Evolutionary conservation across 2,329 filamentous ascomycete species (phyloP).

Genomic region (Hypocrella siamensis): DNA sequence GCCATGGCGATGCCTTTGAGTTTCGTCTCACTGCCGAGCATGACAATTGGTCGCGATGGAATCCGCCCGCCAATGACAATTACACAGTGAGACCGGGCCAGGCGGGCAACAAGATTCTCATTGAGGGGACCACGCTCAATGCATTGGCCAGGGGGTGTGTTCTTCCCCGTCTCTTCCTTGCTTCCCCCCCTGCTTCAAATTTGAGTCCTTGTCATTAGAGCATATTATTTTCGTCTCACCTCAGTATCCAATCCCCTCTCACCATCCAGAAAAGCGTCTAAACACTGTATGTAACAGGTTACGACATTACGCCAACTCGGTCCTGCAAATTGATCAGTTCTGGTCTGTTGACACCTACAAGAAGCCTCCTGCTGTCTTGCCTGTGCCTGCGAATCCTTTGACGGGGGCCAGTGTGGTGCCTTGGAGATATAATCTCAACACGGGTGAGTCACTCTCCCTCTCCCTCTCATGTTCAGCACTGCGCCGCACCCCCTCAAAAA

Average conservation of each 20-base stretch:
- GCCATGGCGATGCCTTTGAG: constrained; percentile 5
- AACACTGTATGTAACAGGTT: constrained; percentile 2
- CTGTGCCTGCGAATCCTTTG: constrained; percentile 2
- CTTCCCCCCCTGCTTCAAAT: background rate
- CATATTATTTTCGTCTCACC: background rate
- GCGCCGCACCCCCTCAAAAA: background rate
- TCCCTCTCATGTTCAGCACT: background rate
- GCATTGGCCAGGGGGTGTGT: constrained; percentile 9
- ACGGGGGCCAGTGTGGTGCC: constrained; percentile 7
- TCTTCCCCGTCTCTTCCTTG: background rate
- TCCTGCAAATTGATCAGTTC: constrained; percentile 7
- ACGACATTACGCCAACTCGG: constrained; percentile 8
- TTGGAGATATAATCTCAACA: constrained; percentile 30
- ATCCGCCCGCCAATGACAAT: constrained; percentile 7
- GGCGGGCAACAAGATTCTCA: constrained; percentile 5
- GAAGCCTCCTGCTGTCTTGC: constrained; percentile 1
- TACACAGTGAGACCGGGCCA: constrained; percentile 6
- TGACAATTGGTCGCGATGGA: constrained; percentile 8
- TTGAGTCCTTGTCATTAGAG: too few species aligned
- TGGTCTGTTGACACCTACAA: constrained; percentile 5
- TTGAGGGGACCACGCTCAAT: constrained; percentile 8
- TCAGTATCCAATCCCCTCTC: background rate
- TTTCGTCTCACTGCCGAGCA: constrained; percentile 5
- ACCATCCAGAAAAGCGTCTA: background rate
- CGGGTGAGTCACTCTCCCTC: constrained; percentile 13